These are phyloP conservation scores for Acacia melanoxylon DNA, from an alignment of 306 rosid genomes.

Conservation along the genomic window DNA sequence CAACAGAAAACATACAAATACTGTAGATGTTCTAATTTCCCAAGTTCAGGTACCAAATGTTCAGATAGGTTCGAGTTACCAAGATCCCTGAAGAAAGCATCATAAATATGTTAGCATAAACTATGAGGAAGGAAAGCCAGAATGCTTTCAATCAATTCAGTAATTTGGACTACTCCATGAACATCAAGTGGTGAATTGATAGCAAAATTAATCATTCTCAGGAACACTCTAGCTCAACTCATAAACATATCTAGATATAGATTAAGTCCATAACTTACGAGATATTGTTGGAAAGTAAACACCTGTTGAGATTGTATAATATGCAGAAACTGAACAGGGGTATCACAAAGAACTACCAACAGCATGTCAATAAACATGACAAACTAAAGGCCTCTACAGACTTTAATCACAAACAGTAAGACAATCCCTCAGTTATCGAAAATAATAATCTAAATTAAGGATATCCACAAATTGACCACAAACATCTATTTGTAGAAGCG, in stretches of 20 bases:
- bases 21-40: conserved; percentile 83
- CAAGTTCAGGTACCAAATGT: conserved; percentile 86
- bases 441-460: conserved; percentile 4
- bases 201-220: not conserved
- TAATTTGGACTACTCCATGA: not conserved
- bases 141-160: conserved; percentile 9
- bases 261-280: not conserved
- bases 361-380: not conserved
- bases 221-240: not conserved
- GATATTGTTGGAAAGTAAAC: not conserved
- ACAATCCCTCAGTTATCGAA: not conserved
- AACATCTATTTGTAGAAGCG: not conserved
- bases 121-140: not conserved
- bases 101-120: conserved; percentile 17
- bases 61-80: conserved; percentile 94
- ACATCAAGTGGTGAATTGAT: not conserved
- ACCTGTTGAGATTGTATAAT: not conserved
- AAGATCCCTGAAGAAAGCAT: conserved; percentile 68
- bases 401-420: not conserved
- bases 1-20: conserved; percentile 63
- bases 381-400: not conserved
- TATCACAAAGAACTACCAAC: not conserved
- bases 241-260: not conserved
- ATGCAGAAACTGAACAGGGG: not conserved
- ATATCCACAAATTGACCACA: not conserved